Evolutionary conservation across 768 basidiomycete genomes (phyloP).

Genomic region (Lentinula lateritia): DNA sequence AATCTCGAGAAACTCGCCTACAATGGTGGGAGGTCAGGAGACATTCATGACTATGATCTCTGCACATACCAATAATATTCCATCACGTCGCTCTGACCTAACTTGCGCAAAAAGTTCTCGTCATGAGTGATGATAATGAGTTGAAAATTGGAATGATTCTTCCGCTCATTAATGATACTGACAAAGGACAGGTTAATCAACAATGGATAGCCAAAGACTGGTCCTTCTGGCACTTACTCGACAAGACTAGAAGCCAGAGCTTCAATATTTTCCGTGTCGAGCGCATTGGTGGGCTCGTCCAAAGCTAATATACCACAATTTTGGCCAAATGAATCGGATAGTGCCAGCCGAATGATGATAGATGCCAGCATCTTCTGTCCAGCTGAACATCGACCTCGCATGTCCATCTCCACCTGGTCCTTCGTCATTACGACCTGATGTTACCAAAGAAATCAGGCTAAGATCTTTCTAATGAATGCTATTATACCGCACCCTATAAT

Average conservation of each 20-base stretch:
- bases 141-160: conserved; percentile 89
- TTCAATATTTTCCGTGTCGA: conserved; percentile 94
- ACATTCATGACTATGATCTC: not conserved
- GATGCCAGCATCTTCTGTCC: conserved; percentile 99
- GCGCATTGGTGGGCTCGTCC: conserved; percentile 96
- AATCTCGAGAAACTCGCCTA: conserved; percentile 77
- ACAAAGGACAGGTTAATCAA: conserved; percentile 3
- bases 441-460: conserved; percentile 8
- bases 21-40: conserved; percentile 2
- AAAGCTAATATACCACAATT: conserved; percentile 97
- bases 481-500: conserved; percentile 71
- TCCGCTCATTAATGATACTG: conserved; percentile 92
- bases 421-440: conserved; percentile 96
- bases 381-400: conserved; percentile 97
- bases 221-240: conserved; percentile 51
- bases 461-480: conserved; percentile 4
- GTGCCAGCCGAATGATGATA: conserved; percentile 94
- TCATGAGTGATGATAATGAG: conserved; percentile 96
- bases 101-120: conserved; percentile 87
- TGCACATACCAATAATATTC: conserved; percentile 83
- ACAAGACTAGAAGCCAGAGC: conserved; percentile 88
- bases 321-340: conserved; percentile 96
- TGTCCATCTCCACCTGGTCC: conserved; percentile 99
- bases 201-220: not conserved
- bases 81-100: conserved; percentile 90